Conservation (phyloP, 768 basidiomycete genomes). For the Calocera cornea region DNA sequence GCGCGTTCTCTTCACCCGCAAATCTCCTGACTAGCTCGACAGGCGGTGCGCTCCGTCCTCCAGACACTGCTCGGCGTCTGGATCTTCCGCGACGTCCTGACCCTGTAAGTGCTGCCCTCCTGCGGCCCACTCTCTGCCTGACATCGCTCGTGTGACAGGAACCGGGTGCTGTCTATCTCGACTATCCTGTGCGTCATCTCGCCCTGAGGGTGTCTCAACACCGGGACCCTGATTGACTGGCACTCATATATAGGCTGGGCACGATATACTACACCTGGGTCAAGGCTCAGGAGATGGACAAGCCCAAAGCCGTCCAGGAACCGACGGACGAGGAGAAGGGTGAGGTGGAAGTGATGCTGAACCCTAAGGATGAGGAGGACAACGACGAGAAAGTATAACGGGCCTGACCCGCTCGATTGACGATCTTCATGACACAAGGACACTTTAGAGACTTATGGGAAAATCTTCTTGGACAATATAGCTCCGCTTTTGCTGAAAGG, state of each 20-base stretch:
- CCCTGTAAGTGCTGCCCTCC: slow-evolving; percentile 35
- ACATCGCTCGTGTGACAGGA: slow-evolving; percentile 27
- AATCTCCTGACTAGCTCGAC: slow-evolving; percentile 11
- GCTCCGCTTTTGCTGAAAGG: too few species aligned
- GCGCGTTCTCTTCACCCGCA: slow-evolving; percentile 3
- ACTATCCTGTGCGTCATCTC: slow-evolving; percentile 44
- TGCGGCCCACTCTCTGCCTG: neutral
- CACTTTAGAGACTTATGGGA: neutral
- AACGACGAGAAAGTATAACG: slow-evolving; percentile 5
- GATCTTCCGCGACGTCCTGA: slow-evolving; percentile 62
- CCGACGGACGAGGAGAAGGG: slow-evolving; percentile 17
- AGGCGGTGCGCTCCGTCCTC: slow-evolving; percentile 72
- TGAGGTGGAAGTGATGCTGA: slow-evolving; percentile 18
- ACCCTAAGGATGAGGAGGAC: slow-evolving; percentile 21
- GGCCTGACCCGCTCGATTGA: neutral
- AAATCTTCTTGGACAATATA: neutral
- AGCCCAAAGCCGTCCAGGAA: slow-evolving; percentile 5
- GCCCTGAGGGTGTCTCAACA: neutral
- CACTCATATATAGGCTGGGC: neutral
- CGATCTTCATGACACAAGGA: neutral
- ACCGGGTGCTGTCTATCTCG: slow-evolving; percentile 49
- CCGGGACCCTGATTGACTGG: neutral
- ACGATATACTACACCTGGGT: slow-evolving; percentile 47
- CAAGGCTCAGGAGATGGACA: slow-evolving; percentile 16
- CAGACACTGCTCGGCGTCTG: slow-evolving; percentile 70